These are phyloP conservation scores for Penicillium maclennaniae DNA, from an alignment of 495 filamentous ascomycete genomes.

Conservation along the genomic window DNA sequence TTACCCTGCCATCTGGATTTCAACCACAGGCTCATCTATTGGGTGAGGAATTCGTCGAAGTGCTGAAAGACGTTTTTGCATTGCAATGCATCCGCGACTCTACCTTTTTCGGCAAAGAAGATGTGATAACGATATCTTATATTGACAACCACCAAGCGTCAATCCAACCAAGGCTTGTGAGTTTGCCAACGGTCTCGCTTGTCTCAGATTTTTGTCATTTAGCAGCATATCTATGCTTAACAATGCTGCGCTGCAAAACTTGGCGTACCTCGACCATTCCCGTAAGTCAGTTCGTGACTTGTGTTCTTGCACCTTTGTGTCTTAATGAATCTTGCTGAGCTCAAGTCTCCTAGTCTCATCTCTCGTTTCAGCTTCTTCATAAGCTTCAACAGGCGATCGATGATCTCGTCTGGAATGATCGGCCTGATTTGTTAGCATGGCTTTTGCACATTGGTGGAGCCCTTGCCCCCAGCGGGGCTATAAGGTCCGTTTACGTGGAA, in stretches of 20 bases:
- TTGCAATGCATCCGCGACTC: constrained; percentile 37
- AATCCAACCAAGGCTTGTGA: constrained; percentile 32
- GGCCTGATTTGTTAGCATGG: constrained; percentile 31
- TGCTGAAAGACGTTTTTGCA: constrained; percentile 33
- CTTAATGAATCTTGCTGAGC: neutral
- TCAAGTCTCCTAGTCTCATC: constrained; percentile 21
- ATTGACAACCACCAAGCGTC: constrained; percentile 40
- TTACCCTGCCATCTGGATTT: constrained; percentile 28
- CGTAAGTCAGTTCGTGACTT: constrained; percentile 14
- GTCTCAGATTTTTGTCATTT: constrained; percentile 32
- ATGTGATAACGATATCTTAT: constrained; percentile 28
- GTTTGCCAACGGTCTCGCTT: constrained; percentile 15
- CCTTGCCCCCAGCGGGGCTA: constrained; percentile 28
- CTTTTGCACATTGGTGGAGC: constrained; percentile 37
- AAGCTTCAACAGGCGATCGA: constrained; percentile 24
- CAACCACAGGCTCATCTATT: constrained; percentile 19
- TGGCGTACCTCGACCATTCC: constrained; percentile 34
- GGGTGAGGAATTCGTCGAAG: constrained; percentile 22
- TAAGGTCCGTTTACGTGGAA: constrained; percentile 27
- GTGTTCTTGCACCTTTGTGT: neutral
- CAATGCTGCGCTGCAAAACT: constrained; percentile 37
- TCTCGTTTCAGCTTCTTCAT: constrained; percentile 31
- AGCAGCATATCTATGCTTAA: constrained; percentile 34
- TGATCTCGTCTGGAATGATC: constrained; percentile 24
- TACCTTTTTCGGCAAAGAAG: constrained; percentile 10